Percentiles rank a stretch among this genome's conserved stretches.
Evolutionary conservation across 2,329 filamentous ascomycete genomes (phyloP).

Genomic region (Fusarium fracticaudum): DNA sequence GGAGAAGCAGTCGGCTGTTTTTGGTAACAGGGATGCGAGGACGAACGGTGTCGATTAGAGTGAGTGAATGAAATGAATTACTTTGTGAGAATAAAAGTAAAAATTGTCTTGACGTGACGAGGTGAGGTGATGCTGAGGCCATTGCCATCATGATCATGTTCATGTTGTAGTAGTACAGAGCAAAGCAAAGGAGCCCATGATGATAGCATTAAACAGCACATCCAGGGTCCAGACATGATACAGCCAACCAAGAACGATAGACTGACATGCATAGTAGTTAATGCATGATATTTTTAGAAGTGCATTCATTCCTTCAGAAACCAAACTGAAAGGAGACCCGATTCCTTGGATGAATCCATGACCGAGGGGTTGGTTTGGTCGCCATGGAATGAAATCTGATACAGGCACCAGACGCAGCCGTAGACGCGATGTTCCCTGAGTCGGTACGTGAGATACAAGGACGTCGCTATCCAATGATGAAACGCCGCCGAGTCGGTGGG

Average conservation of each 20-base stretch:
- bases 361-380: constrained; percentile 23
- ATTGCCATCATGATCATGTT: not conserved
- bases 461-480: constrained; percentile 40
- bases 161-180: not conserved
- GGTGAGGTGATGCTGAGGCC: not conserved
- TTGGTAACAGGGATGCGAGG: constrained; percentile 28
- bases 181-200: not conserved
- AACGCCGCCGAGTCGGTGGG: constrained; percentile 36
- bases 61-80: constrained; percentile 31
- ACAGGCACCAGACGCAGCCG: constrained; percentile 39
- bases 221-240: not conserved
- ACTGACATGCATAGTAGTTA: constrained; percentile 1
- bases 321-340: constrained; percentile 1
- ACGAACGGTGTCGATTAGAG: constrained; percentile 41
- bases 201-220: constrained; percentile 5
- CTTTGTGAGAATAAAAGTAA: constrained; percentile 19
- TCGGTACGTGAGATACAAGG: constrained; percentile 11
- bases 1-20: constrained; percentile 29
- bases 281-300: constrained; percentile 35
- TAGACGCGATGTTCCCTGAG: constrained; percentile 5
- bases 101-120: not conserved
- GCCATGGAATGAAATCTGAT: constrained; percentile 37
- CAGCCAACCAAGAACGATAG: not conserved
- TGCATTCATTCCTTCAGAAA: not conserved
- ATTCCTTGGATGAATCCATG: constrained; percentile 9